Base-by-base conservation (phyloP, 108 stramenopile genomes). In the Pseudonitzschia multistriata region DNA sequence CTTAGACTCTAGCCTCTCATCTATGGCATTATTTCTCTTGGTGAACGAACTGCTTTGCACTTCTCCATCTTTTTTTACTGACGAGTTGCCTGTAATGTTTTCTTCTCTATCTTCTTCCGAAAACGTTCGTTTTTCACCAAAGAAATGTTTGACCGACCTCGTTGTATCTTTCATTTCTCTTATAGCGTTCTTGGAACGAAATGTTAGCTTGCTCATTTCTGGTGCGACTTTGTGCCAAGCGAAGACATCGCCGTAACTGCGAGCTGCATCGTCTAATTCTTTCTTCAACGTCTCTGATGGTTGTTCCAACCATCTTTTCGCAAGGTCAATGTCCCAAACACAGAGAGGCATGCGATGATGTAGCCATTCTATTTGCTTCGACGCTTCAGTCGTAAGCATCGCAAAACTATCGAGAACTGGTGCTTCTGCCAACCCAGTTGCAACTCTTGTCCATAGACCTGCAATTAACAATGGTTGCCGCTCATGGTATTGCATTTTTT, bases 321-420 rank as follows among this genome's bases (percentile, higher is more conserved):
- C 89, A 0, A 83, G 71, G 10, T 76, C 62, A 49, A 35, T 49
- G 39, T 89, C 85, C 81, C 79, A 87, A 14, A 90, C 27, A 37
- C 82, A 81, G 24, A 91, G 74, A 0, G 93, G 93, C 77, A 86
- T 84, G 10, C 93, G 79, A 61, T 77, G 68, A 69, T 94, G 93
- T 6, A 94, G 55, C 87, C 87, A 90, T 22, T 62, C 47, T 5
- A 87, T 61, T 27, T 74, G 65, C 21, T 79, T 70, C 54, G 77
- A 78, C 10, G 85, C 88, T 45, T 91, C 86, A 4, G 80, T 94
- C 11, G 93, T 94, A 21, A 94, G 63, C 3, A 94, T 79, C 13
- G 93, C 83, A 70, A 89, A 94, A 6, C 85, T 85, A 45, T 79
- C 74, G 8, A 90, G 49, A 8, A 45, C 61, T 27, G 85, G 84